Evolutionary conservation across 805 yeast genomes (phyloP), one percentile per base, ranked within the genome.

Genomic region (Suhomyces kilbournensis): DNA sequence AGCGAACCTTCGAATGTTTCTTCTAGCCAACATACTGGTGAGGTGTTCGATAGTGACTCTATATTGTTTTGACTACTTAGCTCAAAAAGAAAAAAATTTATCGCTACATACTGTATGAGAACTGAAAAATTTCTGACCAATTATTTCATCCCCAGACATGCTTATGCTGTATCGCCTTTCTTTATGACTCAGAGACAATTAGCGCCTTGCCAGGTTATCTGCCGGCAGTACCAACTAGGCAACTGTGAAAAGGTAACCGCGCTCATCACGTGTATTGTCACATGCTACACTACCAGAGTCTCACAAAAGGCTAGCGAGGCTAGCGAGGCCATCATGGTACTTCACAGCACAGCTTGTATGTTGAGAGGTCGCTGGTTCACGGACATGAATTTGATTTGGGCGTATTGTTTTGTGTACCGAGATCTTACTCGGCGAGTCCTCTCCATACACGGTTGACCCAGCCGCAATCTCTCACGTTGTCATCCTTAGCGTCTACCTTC

Each of bases 361-460:
- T n/a, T n/a, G n/a, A n/a, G 17, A 28, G 14, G 6, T 28, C n/a
- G 32, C 32, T 28, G 12, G 32, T 28, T 28, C 32, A 32, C 17
- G 35, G 4, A 14, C 35, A n/a, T n/a, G 35, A 14, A 32, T 32
- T 4, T 28, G 12, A 4, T 28, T 28, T 28, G n/a, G 10, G 23
- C 10, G 40, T 35, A 7, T 15, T 35, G 14, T 19, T 3, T 5
- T 35, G 10, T 26, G 28, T 26, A 3, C 28, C 20, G 40, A 35
- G 2, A 19, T 10, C 15, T 14, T 15, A 7, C 40, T 22, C 20
- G 5, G 20, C 45, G 6, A 23, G 42, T 22, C 90, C 93, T 17
- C 78, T 76, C 74, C 81, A 88, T 0, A 90, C 93, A 50, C 89
- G 75, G 25, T 69, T 66, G 2, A 90, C 97, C 89, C 93, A 92